Conservation (phyloP, 257 asterid genomes). For the Hygrophila difformis region DNA sequence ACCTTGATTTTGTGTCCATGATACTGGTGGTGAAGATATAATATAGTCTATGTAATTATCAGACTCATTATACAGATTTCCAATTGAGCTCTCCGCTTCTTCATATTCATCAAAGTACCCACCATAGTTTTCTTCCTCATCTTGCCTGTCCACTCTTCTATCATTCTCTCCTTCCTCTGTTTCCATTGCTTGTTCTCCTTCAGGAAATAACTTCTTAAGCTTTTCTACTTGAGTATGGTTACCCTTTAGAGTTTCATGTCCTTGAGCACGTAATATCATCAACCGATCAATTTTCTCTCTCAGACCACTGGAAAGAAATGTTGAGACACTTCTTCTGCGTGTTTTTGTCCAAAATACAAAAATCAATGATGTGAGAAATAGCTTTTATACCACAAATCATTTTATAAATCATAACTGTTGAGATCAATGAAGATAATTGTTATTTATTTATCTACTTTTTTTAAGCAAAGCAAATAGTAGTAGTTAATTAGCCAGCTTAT, state of each 20-base stretch:
- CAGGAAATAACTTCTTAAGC: constrained; percentile 1
- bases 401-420: background rate
- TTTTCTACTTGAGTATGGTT: constrained; percentile 15
- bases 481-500: too few species aligned
- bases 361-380: constrained; percentile 3
- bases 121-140: constrained; percentile 21
- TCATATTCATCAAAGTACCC: constrained; percentile 30
- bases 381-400: background rate
- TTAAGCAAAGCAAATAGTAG: too few species aligned
- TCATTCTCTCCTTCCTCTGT: constrained; percentile 15
- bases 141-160: constrained; percentile 14
- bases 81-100: constrained; percentile 35
- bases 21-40: constrained; percentile 20
- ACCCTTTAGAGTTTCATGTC: constrained; percentile 12
- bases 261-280: constrained; percentile 49
- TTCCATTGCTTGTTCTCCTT: constrained; percentile 4
- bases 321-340: constrained; percentile 73
- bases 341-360: constrained; percentile 10
- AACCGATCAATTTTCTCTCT: constrained; percentile 57
- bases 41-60: constrained; percentile 27
- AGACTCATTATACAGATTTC: constrained; percentile 24
- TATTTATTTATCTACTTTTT: too few species aligned
- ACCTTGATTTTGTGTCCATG: constrained; percentile 36
- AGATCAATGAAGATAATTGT: background rate
- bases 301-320: constrained; percentile 61